Evolutionary conservation across 768 basidiomycete species (phyloP).

Genomic region (Tylopilus intermedius): DNA sequence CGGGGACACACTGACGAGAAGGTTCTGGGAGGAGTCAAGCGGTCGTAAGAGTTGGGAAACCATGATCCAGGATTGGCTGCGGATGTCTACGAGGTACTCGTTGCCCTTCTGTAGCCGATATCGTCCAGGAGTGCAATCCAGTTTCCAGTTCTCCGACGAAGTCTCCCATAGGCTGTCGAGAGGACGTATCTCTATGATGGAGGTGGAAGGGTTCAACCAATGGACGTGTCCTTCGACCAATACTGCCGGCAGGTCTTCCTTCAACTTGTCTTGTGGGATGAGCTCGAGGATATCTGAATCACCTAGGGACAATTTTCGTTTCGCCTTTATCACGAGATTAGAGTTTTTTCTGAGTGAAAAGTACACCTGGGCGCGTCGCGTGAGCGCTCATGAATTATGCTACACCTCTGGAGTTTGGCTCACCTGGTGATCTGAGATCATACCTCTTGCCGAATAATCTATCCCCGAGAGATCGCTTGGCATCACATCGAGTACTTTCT

Average conservation of each 20-base stretch:
- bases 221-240: background rate
- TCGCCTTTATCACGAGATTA: background rate
- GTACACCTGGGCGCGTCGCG: constrained; percentile 10
- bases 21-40: constrained; percentile 21
- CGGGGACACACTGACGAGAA: constrained; percentile 17
- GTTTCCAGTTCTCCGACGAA: background rate
- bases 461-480: constrained; percentile 25
- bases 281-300: background rate
- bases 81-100: constrained; percentile 14
- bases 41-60: constrained; percentile 20
- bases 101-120: background rate
- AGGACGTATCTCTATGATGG: background rate
- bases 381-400: background rate
- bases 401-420: background rate
- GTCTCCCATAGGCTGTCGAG: background rate
- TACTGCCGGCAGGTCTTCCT: background rate
- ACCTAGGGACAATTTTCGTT: background rate
- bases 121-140: background rate
- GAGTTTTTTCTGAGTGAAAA: constrained; percentile 12
- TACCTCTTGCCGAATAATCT: constrained; percentile 21
- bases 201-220: background rate
- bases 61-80: constrained; percentile 27
- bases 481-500: constrained; percentile 20
- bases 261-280: background rate
- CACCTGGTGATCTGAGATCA: constrained; percentile 18